A percentile compares a stretch with the other conserved stretches of the same genome.
These are phyloP conservation scores for Podila epicladia DNA, from an alignment of 192 early-diverging fungal species.

Conservation along the genomic window DNA sequence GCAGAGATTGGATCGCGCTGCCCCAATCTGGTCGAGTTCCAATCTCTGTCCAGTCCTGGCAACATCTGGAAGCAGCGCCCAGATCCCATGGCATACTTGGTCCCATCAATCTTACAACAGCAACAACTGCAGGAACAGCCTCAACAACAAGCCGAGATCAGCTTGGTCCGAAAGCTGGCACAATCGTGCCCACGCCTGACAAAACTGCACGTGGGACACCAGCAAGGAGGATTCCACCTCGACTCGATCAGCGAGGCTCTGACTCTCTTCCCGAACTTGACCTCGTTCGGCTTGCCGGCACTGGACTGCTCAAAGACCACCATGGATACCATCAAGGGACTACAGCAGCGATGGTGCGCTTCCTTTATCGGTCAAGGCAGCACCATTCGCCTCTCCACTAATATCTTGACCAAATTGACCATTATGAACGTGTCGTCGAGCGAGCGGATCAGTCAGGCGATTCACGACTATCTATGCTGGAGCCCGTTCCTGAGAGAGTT, in stretches of 20 bases:
- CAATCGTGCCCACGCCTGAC: conserved; percentile 10
- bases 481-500: conserved; percentile 42
- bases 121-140: neutral
- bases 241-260: conserved; percentile 25
- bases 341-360: neutral
- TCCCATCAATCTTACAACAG: neutral
- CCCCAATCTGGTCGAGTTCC: conserved; percentile 39
- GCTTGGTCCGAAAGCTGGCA: conserved; percentile 17
- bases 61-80: conserved; percentile 22
- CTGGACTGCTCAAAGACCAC: conserved; percentile 33
- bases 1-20: conserved; percentile 19
- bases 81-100: neutral
- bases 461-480: conserved; percentile 48
- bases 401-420: conserved; percentile 25
- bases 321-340: conserved; percentile 30
- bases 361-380: too few relatives aligned
- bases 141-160: conserved; percentile 9
- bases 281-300: conserved; percentile 30
- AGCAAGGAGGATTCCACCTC: conserved; percentile 40
- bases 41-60: conserved; percentile 32
- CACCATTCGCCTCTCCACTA: too few relatives aligned
- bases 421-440: conserved; percentile 47
- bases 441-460: conserved; percentile 35
- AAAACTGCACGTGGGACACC: conserved; percentile 31
- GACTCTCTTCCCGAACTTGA: conserved; percentile 13